phyloP scores from a whole-genome alignment of 306 rosid genomes.

The Sphenostylis stenocarpa region DNA sequence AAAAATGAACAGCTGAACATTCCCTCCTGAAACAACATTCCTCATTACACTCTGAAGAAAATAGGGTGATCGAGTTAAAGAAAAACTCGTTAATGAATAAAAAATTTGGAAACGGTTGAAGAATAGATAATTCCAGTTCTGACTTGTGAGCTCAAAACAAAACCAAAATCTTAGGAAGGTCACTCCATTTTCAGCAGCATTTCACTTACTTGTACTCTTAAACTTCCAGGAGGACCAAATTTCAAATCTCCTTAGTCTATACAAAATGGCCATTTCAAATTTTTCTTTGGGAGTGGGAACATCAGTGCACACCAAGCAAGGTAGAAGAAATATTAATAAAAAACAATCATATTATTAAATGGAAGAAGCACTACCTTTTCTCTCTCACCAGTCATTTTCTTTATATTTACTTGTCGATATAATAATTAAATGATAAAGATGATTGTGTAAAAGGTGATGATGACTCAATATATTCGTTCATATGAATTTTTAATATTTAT shows the following conservation, averaged over 20 bases:
- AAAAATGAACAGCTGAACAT: neutral
- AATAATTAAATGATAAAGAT: neutral
- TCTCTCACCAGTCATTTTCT: neutral
- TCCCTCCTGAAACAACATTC: conserved; percentile 2
- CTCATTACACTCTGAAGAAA: neutral
- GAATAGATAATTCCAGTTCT: neutral
- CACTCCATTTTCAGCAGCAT: neutral
- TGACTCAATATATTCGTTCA: neutral
- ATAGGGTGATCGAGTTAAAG: neutral
- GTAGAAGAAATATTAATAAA: neutral
- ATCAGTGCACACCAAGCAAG: conserved; percentile 14
- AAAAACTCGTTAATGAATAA: neutral
- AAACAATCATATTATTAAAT: neutral
- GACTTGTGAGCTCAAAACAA: neutral
- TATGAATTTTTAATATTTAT: neutral
- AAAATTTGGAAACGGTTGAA: neutral
- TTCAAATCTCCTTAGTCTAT: neutral
- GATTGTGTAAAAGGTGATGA: neutral
- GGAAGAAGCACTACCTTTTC: neutral
- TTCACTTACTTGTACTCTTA: neutral
- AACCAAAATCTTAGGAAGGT: neutral
- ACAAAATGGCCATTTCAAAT: conserved; percentile 7
- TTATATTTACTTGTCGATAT: neutral
- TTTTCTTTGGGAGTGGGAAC: conserved; percentile 9
- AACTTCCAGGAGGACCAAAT: neutral